phyloP scores from a whole-genome alignment of 139 green algal genomes.

The Asterochloris sp. region DNA sequence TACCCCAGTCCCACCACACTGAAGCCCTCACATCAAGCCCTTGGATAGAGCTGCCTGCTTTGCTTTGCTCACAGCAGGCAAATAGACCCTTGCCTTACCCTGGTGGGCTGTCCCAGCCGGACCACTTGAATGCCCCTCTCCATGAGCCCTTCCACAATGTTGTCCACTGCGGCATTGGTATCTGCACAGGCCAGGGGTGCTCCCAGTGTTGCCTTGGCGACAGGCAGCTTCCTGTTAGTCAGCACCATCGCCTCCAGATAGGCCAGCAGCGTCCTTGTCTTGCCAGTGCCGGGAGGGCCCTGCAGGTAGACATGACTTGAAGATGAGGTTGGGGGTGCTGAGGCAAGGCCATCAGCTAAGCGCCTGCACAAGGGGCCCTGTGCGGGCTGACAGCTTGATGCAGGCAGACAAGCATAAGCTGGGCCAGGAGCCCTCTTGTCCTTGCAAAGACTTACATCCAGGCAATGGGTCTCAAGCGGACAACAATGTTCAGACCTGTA shows the following conservation, averaged over 20 bases:
- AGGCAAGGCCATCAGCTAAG: background rate
- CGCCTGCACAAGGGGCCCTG: background rate
- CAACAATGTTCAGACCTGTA: too few species aligned
- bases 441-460: too few species aligned
- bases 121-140: conserved; percentile 58
- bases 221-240: background rate
- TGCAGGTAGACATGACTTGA: conserved; percentile 17
- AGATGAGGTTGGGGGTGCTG: background rate
- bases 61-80: background rate
- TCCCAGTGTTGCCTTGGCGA: background rate
- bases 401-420: too few species aligned
- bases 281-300: conserved; percentile 81
- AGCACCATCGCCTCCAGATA: conserved; percentile 54
- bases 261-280: conserved; percentile 77
- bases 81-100: conserved; percentile 12
- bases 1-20: conserved; percentile 29
- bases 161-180: conserved; percentile 89
- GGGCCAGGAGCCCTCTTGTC: too few species aligned
- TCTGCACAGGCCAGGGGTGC: conserved; percentile 61
- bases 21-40: background rate
- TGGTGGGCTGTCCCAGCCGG: conserved; percentile 62
- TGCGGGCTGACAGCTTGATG: background rate
- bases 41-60: background rate
- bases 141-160: conserved; percentile 83
- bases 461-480: too few species aligned